Evolutionary conservation across 164 flowering plant genomes (phyloP), one percentile per base, ranked within the genome.

Genomic region (Annona cherimola): DNA sequence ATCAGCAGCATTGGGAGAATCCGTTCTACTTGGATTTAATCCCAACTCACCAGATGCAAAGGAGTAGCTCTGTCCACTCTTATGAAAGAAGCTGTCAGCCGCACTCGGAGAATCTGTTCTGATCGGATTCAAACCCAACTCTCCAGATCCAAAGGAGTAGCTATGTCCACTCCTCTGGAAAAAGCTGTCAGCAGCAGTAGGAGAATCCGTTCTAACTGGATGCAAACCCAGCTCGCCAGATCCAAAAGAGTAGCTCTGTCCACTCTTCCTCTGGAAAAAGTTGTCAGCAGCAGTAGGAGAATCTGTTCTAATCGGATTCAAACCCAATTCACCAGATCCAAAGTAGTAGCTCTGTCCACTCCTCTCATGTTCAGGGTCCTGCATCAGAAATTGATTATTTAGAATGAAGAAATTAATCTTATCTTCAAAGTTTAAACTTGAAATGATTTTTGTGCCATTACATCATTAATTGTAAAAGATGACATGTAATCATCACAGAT

Each of bases 121-220:
- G 19, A 81, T 73, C 50, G 94, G 85, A 74, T 86, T 81, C 35
- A 79, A 72, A 69, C 84, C 86, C 67, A 85, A 83, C 69, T 84
- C 85, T 65, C 78, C 80, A 7, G 91, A 82, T 50, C 80, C 92
- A 73, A 93, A 93, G 78, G 87, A 84, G 68, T 79, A 76, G 35
- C 73, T 71, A 5, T 89, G 89, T 64, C 83, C 80, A 35, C 77
- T 79, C 75, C 76, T 80, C 40, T 85, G 84, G 70, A 75, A 86
- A 55, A 63, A 57, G 74, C 75, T 79, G 16, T 81, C 86, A 4
- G 86, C 81, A 6, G 86, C 81, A 3, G 77, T 75, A 42, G 96
- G 92, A 6, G 99, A 90, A 3, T 74, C 85, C 0, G 85, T 85
- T 80, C 90, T 84, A 26, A 82, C 72, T 45, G 94, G 86, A 74